A percentile compares a stretch with the other conserved stretches of the same genome.
Evolutionary conservation across 805 yeast species (phyloP).

Genomic region (Spathaspora girioi): DNA sequence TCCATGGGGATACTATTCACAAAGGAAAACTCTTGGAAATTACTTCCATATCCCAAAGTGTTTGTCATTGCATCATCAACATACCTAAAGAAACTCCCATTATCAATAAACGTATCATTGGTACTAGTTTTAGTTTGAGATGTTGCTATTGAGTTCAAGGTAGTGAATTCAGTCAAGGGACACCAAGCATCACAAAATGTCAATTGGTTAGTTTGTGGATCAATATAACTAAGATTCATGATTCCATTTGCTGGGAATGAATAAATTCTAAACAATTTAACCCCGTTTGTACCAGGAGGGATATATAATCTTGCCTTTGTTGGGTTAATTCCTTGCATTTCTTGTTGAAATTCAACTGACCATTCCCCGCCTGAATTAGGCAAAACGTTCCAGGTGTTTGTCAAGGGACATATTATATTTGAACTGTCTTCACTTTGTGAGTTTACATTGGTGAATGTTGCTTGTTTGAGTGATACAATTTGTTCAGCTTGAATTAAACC

Average conservation of each 20-base stretch:
- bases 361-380: conserved; percentile 58
- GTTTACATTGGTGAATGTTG: conserved; percentile 48
- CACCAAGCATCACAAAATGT: conserved; percentile 84
- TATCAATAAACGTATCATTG: conserved; percentile 20
- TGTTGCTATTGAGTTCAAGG: conserved; percentile 27
- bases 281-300: conserved; percentile 48
- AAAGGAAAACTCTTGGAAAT: conserved; percentile 81
- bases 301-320: conserved; percentile 72
- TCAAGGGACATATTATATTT: conserved; percentile 56
- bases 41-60: conserved; percentile 39
- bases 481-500: conserved; percentile 55
- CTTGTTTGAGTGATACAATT: conserved; percentile 54
- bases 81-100: conserved; percentile 34
- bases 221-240: conserved; percentile 84
- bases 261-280: conserved; percentile 64
- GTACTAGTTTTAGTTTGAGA: conserved; percentile 21
- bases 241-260: conserved; percentile 82
- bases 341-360: conserved; percentile 55
- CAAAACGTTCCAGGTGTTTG: conserved; percentile 52
- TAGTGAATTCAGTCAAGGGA: conserved; percentile 52
- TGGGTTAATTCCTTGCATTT: conserved; percentile 50
- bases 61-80: conserved; percentile 32
- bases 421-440: conserved; percentile 22
- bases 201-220: conserved; percentile 60
- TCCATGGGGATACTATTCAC: conserved; percentile 62